Base-by-base conservation (phyloP, 495 filamentous ascomycete genomes). In the Xylaria cubensis region DNA sequence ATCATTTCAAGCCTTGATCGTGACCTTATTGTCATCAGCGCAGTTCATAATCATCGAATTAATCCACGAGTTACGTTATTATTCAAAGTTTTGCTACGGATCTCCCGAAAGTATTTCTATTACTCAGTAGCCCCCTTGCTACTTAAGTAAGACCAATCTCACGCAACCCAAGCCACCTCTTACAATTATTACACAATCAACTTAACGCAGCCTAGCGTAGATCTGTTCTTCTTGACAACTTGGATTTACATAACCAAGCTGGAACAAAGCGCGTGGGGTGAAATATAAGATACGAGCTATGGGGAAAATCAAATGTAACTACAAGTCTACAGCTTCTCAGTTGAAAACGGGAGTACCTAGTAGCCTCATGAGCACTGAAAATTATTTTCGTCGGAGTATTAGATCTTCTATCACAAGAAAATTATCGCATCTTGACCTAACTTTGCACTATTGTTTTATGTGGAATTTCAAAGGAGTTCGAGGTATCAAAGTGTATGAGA, bases 221-320 rank as follows among this genome's bases (percentile, higher is more conserved):
- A 42, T 29, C 39, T 15, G 2, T 8, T 44, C 7, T 50, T 29
- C 29, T 39, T 24, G 41, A 53, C 21, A 44, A 24, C 17, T 17
- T 13, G 9, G 15, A 66, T 13, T 64, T 36, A 66, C 64, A 58
- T 32, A 29, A 58, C n/a, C n/a, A n/a, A n/a, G n/a, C n/a, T n/a
- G n/a, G n/a, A n/a, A n/a, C 21, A 39, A 59, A n/a, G 19, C 2
- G 9, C 46, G 64, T 50, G 64, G 46, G 44, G 19, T 61, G 17
- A 36, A n/a, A 39, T 39, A 39, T 5, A 61, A 61, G 34, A 61
- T 21, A n/a, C 8, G 34, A 58, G 55, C 15, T 2, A 59, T 5
- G 19, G 7, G 10, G 50, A 53, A 51, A 26, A 24, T 59, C 15
- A 59, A 15, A 8, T 7, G 29, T 59, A 17, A 10, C 29, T n/a